Evolutionary conservation across 495 filamentous ascomycete genomes (phyloP).

Genomic region (Penicillium robsamsonii): DNA sequence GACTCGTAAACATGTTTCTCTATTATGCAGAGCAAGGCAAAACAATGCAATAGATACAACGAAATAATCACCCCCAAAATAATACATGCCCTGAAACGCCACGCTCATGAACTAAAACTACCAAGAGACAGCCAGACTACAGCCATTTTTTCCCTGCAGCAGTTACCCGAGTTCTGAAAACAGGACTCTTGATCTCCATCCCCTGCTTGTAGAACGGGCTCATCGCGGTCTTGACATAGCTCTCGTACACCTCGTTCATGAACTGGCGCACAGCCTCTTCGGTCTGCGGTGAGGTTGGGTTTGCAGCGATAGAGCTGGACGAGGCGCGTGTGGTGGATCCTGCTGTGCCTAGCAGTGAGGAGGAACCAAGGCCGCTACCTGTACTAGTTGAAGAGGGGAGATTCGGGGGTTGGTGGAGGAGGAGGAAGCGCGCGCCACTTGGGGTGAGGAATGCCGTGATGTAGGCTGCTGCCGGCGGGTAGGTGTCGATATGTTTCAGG

Average conservation of each 20-base stretch:
- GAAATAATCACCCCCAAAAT: conserved; percentile 3
- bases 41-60: conserved; percentile 7
- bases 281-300: conserved; percentile 79
- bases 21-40: background rate
- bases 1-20: conserved; percentile 1
- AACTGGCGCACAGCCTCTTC: conserved; percentile 94
- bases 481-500: conserved; percentile 90
- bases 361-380: conserved; percentile 27
- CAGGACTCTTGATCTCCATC: conserved; percentile 76
- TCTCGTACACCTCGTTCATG: conserved; percentile 90
- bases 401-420: conserved; percentile 74
- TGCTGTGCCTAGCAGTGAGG: conserved; percentile 33
- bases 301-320: conserved; percentile 66
- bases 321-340: conserved; percentile 48
- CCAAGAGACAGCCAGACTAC: conserved; percentile 33
- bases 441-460: conserved; percentile 87
- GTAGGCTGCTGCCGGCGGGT: conserved; percentile 73
- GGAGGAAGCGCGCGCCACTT: conserved; percentile 70
- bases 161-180: conserved; percentile 76
- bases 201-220: conserved; percentile 87
- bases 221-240: conserved; percentile 95
- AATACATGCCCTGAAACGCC: conserved; percentile 21
- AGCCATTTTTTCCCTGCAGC: conserved; percentile 93
- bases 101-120: conserved; percentile 18
- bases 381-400: conserved; percentile 37